Percentiles rank a stretch among this genome's conserved stretches.
Conservation (phyloP, 495 filamentous ascomycete species). For the Penicillium lividum region DNA sequence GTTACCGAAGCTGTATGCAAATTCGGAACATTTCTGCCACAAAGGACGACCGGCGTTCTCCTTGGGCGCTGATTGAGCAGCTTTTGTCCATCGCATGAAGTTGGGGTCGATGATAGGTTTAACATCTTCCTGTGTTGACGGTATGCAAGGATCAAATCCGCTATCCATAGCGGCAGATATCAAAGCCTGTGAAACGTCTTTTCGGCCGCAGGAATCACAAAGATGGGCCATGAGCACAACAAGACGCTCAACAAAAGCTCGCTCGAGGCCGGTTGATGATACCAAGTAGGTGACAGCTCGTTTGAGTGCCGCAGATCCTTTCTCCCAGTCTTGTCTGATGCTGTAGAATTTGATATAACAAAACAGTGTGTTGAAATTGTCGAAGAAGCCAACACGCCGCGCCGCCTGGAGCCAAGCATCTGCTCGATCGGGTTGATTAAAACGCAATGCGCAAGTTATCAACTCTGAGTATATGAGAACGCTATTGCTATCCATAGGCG, state of each 20-base stretch:
- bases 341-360: conserved; percentile 44
- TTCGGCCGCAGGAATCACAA: conserved; percentile 36
- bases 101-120: conserved; percentile 26
- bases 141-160: conserved; percentile 35
- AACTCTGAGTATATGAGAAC: conserved; percentile 37
- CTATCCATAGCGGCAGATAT: conserved; percentile 41
- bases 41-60: conserved; percentile 22
- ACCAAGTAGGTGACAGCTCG: conserved; percentile 39
- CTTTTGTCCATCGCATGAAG: conserved; percentile 30
- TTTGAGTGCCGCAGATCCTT: conserved; percentile 34
- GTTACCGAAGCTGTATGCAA: conserved; percentile 31
- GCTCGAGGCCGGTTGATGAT: conserved; percentile 33
- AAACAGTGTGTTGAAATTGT: conserved; percentile 40
- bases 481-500: conserved; percentile 37
- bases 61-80: conserved; percentile 18
- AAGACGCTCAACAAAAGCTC: conserved; percentile 32
- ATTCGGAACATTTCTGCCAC: conserved; percentile 42
- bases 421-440: conserved; percentile 47
- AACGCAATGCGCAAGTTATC: conserved; percentile 40
- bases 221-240: conserved; percentile 43
- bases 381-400: conserved; percentile 40
- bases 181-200: conserved; percentile 34
- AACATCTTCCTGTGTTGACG: conserved; percentile 32
- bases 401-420: conserved; percentile 45
- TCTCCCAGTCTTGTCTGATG: conserved; percentile 41